A percentile compares a stretch with the other conserved stretches of the same genome.
These are phyloP conservation scores for Sporothrix phasma DNA, from an alignment of 2,329 filamentous ascomycete genomes.

Conservation along the genomic window DNA sequence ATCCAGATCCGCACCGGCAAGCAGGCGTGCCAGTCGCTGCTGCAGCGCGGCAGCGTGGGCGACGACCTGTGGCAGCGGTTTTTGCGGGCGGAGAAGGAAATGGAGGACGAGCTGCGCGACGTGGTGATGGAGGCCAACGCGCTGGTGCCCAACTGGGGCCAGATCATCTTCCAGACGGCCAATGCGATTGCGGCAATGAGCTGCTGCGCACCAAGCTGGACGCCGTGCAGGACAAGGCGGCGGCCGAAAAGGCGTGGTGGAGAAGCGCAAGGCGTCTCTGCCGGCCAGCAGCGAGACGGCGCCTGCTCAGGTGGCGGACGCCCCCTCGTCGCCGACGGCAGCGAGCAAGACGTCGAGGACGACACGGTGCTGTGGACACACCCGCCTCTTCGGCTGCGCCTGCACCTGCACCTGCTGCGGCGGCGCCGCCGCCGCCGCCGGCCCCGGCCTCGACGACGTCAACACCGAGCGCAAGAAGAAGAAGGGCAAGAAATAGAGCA, in stretches of 20 bases:
- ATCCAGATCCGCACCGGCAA: conserved; percentile 83
- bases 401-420: not conserved
- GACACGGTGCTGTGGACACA: conserved; percentile 65
- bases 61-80: conserved; percentile 96
- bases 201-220: conserved; percentile 64
- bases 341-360: conserved; percentile 49
- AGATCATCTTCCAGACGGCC: conserved; percentile 91
- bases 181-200: conserved; percentile 86
- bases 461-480: conserved; percentile 46
- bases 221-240: conserved; percentile 61
- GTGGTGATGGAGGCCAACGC: conserved; percentile 95
- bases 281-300: not conserved
- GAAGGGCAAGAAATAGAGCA: conserved; percentile 52
- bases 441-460: conserved; percentile 9
- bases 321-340: not conserved
- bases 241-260: conserved; percentile 83
- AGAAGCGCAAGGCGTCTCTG: conserved; percentile 49
- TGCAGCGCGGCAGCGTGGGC: conserved; percentile 86
- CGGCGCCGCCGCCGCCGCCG: not conserved
- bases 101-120: conserved; percentile 90
- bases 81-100: conserved; percentile 86
- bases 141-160: conserved; percentile 79
- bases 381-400: no score
- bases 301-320: conserved; percentile 73
- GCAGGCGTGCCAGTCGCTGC: conserved; percentile 68